Base-by-base conservation (phyloP, 177 flowering plant genomes). In the Tripterygium wilfordii region DNA sequence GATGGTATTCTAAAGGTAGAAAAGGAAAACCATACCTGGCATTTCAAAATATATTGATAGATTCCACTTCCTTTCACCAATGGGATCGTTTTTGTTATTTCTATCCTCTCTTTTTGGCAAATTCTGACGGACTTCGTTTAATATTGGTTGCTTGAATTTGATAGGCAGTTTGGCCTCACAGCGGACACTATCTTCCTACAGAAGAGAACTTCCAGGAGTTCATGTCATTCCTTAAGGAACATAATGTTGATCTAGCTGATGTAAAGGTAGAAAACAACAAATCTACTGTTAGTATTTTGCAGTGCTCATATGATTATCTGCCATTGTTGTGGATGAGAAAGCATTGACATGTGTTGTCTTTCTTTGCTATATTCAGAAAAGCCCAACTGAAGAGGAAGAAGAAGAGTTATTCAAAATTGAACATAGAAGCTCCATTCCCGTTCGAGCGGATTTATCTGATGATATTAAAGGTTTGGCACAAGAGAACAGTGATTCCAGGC, bases 131-230 rank as follows among this genome's bases (percentile, higher is more conserved):
- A n/a, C 19, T 14, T 13, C 46, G 2, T 26, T 55, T 2, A n/a
- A 53, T 29, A 19, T n/a, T 14, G 31, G 3, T 45, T 23, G 9
- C 5, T 33, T 40, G 23, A 33, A 36, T 9, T 52, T 15, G 17
- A 56, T 57, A 90, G 98, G 86, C 92, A 6, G 85, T 91, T 45
- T 91, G 98, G 96, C 96, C 98, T 56, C 92, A 90, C 70, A 90
- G 97, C 48, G 97, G 97, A 32, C 97, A 90, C 53, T 90, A 90
- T 55, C 83, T 72, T 35, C 98, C 98, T 17, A 91, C 98, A 8
- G 86, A 85, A 66, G 92, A 88, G 58, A 91, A 91, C 63, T 91
- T 91, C 36, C 69, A 68, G 58, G 96, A 74, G 54, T 83, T 90
- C 37, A 60, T 85, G 70, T 49, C 67, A 13, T 88, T 79, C 59